These are phyloP conservation scores for Coemansia sp. DNA, from an alignment of 192 early-diverging fungal species.

Conservation along the genomic window DNA sequence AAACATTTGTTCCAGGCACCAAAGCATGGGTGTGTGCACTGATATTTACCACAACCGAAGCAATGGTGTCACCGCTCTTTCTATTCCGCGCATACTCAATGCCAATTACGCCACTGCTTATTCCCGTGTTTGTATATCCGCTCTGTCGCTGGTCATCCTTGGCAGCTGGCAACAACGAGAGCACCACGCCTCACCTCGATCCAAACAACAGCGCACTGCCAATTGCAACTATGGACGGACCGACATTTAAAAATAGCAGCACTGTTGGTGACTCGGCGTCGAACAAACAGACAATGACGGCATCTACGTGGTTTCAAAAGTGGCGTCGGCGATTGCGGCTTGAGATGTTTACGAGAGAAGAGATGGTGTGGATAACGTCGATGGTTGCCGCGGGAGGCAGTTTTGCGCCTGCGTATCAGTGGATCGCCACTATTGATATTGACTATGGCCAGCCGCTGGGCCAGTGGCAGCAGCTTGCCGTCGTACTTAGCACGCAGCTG, in stretches of 20 bases:
- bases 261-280: not conserved
- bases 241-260: conserved; percentile 7
- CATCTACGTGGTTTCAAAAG: not conserved
- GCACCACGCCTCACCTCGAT: not conserved
- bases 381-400: conserved; percentile 49
- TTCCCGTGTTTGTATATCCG: conserved; percentile 42
- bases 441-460: conserved; percentile 37
- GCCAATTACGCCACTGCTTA: conserved; percentile 39
- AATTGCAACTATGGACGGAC: not conserved
- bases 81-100: conserved; percentile 46
- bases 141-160: conserved; percentile 17
- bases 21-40: conserved; percentile 40
- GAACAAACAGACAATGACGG: not conserved
- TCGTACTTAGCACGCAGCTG: conserved; percentile 40
- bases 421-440: conserved; percentile 43
- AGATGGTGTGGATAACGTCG: conserved; percentile 47
- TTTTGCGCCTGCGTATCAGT: conserved; percentile 50
- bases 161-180: not conserved
- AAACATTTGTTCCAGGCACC: conserved; percentile 15
- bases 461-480: conserved; percentile 34
- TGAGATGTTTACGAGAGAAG: conserved; percentile 23
- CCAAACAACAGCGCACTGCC: not conserved
- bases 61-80: conserved; percentile 40
- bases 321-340: conserved; percentile 6
- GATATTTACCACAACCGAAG: conserved; percentile 28